Conservation (phyloP, 1,284 basidiomycete genomes). For the Cutaneotrichosporon cyanovorans region DNA sequence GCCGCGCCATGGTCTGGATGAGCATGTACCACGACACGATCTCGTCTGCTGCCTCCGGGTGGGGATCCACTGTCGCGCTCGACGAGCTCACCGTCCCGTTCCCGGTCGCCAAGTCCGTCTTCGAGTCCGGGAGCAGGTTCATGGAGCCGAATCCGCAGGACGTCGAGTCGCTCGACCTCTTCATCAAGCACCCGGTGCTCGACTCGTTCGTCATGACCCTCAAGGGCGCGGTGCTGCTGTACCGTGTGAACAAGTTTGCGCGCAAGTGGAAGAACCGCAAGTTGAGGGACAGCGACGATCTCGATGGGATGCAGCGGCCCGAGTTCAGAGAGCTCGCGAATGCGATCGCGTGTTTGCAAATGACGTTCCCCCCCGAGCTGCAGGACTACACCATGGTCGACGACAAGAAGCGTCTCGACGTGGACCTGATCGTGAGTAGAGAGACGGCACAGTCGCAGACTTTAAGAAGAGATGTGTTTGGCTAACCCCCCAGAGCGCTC, state of each 20-base stretch:
- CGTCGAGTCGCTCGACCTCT: conserved; percentile 40
- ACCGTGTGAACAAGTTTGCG: conserved; percentile 34
- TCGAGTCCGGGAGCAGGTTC: conserved; percentile 24
- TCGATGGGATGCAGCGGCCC: conserved; percentile 38
- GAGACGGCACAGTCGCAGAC: not conserved
- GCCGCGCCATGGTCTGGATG: conserved; percentile 41
- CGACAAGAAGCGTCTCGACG: conserved; percentile 24
- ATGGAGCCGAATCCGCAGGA: conserved; percentile 43
- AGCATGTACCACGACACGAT: conserved; percentile 42
- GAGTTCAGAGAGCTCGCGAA: conserved; percentile 43
- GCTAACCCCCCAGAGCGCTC: conserved; percentile 36
- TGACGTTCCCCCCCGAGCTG: conserved; percentile 34
- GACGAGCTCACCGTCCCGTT: conserved; percentile 42
- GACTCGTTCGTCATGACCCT: conserved; percentile 39
- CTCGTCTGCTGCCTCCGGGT: conserved; percentile 37
- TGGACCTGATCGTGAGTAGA: conserved; percentile 33
- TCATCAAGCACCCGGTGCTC: conserved; percentile 39
- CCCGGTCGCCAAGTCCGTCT: conserved; percentile 33
- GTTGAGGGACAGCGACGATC: conserved; percentile 37
- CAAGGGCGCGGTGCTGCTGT: conserved; percentile 32
- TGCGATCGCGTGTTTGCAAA: conserved; percentile 39
- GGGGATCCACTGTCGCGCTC: conserved; percentile 40
- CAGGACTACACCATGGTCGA: conserved; percentile 23
- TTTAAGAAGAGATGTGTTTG: no score
- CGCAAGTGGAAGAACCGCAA: conserved; percentile 42